Evolutionary conservation across 2,329 filamentous ascomycete genomes (phyloP), one percentile per base, ranked within the genome.

Genomic region (Scedosporium boydii): DNA sequence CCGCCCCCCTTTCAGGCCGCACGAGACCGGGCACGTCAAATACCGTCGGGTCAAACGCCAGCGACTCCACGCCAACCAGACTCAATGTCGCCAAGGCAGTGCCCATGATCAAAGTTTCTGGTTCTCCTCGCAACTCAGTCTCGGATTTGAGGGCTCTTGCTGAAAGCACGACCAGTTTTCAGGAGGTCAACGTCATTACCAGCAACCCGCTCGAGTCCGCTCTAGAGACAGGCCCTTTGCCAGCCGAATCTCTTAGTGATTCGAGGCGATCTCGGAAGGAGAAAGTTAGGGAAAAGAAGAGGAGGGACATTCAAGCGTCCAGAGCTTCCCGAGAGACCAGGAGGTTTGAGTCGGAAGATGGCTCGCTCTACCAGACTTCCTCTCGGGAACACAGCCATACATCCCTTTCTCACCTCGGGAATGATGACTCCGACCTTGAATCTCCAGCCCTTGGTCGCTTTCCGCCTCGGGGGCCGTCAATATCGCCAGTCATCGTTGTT

Each of bases 401-500:
- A 5, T 56, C 48, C 34, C 3, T 21, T 29, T 42, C 57, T 48
- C 16, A 58, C 29, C 21, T 58, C 58, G 29, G 34, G 34, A 38
- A 38, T 38, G 34, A 59, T 42, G 57, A 63, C 12, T 59, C 60
- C 29, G 27, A 48, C 16, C 3, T 44, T 18, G 9, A 21, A 6
- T n/a, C 23, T 27, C 14, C 14, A 14, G 42, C 14, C 23, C 42
- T 21, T 41, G 34, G 14, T 27, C 38, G 53, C 9, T 26, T 44
- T 38, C 23, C 7, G 4, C 7, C 42, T 12, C 42, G 51, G 38
- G 48, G 48, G n/a, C 65, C 67, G 12, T 71, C 69, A 4, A 67
- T 77, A 23, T 73, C 70, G 27, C 68, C 72, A 41, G 72, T 80
- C 51, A 75, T 78, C 70, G 75, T 76, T 2, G 73, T 77, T 1